Conservation (phyloP, 257 asterid genomes). For the Rehmannia glutinosa region DNA sequence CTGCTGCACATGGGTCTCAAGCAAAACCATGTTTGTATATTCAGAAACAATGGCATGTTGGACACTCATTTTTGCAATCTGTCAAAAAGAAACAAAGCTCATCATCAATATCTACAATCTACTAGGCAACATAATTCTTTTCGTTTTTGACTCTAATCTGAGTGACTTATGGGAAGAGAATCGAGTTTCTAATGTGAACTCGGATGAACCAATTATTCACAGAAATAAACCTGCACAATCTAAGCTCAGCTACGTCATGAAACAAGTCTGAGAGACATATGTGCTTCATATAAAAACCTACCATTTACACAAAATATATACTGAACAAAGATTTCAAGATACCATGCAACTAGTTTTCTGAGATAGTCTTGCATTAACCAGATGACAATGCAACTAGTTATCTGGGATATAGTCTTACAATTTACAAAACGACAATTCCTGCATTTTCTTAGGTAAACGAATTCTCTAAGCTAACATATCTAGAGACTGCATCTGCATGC, state of each 20-base stretch:
- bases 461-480: background rate
- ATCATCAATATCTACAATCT: constrained; percentile 12
- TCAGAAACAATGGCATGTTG: constrained; percentile 56
- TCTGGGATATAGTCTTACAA: background rate
- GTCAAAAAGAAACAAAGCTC: constrained; percentile 23
- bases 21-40: constrained; percentile 56
- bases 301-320: background rate
- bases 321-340: background rate
- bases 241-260: background rate
- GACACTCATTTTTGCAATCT: constrained; percentile 74
- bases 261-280: background rate
- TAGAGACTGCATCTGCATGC: background rate
- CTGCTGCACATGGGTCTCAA: constrained; percentile 45
- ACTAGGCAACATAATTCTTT: background rate
- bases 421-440: background rate
- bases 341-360: background rate
- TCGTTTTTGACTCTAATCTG: background rate
- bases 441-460: background rate
- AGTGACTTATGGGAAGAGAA: background rate
- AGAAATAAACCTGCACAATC: background rate
- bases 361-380: background rate
- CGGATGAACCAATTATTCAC: background rate
- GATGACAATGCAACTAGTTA: background rate
- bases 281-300: background rate
- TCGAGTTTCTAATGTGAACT: background rate